These are phyloP conservation scores for Cornus kousa DNA, from an alignment of 148 eudicot species.

Conservation along the genomic window DNA sequence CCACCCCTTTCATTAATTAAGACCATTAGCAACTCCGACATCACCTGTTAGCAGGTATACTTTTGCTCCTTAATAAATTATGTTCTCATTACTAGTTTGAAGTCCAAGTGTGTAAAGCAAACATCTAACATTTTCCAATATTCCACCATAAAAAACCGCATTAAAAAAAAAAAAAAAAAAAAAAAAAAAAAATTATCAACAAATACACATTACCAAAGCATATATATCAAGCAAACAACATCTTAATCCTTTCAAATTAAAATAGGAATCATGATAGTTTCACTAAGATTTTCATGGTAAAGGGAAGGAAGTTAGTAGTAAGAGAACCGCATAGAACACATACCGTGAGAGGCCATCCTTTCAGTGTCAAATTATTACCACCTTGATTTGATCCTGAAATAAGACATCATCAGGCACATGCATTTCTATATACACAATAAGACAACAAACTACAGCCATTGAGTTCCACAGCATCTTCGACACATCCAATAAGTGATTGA, in stretches of 20 bases:
- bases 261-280: neutral
- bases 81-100: too few relatives aligned
- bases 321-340: constrained; percentile 20
- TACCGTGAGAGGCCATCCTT: constrained; percentile 87
- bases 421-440: neutral
- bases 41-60: neutral
- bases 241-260: neutral
- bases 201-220: neutral
- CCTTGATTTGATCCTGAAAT: constrained; percentile 62
- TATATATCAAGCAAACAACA: neutral
- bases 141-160: neutral
- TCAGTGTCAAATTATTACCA: constrained; percentile 60
- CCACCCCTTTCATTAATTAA: too few relatives aligned
- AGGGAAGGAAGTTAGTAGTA: neutral
- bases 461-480: neutral
- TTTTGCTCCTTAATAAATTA: neutral
- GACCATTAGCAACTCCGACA: too few relatives aligned
- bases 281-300: neutral
- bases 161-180: too few relatives aligned
- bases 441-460: neutral
- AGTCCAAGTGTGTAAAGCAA: neutral
- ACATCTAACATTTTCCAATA: too few relatives aligned
- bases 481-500: neutral
- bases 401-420: constrained; percentile 24
- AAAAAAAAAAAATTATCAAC: neutral